These are phyloP conservation scores for Neonectria neomacrospora DNA, from an alignment of 2,329 filamentous ascomycete genomes.

Conservation along the genomic window DNA sequence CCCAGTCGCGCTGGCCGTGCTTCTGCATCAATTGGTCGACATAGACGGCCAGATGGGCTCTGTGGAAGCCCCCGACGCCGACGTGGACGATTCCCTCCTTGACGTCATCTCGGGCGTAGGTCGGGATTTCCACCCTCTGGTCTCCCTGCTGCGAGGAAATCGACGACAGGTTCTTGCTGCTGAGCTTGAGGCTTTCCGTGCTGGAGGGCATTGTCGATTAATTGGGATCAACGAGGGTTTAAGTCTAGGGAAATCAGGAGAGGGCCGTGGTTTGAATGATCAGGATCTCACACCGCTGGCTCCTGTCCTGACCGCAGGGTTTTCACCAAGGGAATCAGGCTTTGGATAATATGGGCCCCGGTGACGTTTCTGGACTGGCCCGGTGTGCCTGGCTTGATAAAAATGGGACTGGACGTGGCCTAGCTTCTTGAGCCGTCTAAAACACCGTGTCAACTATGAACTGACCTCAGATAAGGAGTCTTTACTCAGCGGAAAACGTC, in stretches of 20 bases:
- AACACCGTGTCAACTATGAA: not conserved
- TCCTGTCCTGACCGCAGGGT: slow-evolving; percentile 33
- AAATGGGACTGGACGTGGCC: slow-evolving; percentile 9
- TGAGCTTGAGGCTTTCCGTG: slow-evolving; percentile 43
- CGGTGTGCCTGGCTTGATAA: slow-evolving; percentile 7
- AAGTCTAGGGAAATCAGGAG: slow-evolving; percentile 10
- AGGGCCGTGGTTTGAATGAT: slow-evolving; percentile 28
- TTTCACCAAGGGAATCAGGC: slow-evolving; percentile 27
- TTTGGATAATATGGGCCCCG: slow-evolving; percentile 25
- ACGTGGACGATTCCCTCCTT: slow-evolving; percentile 67
- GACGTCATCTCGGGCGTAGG: slow-evolving; percentile 56
- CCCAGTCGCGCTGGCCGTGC: slow-evolving; percentile 57
- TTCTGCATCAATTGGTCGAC: slow-evolving; percentile 60
- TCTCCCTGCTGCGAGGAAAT: slow-evolving; percentile 39
- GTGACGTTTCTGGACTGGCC: slow-evolving; percentile 17
- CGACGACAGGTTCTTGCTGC: slow-evolving; percentile 37
- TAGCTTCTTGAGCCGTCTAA: not conserved
- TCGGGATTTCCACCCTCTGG: slow-evolving; percentile 48
- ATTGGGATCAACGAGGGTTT: slow-evolving; percentile 6
- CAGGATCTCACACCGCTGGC: slow-evolving; percentile 31
- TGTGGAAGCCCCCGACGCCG: slow-evolving; percentile 65
- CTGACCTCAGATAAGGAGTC: not conserved
- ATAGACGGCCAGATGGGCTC: slow-evolving; percentile 64
- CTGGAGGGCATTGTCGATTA: slow-evolving; percentile 30
- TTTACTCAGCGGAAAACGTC: not conserved